Base-by-base conservation (phyloP, 257 asterid species). In the Rehmannia glutinosa region DNA sequence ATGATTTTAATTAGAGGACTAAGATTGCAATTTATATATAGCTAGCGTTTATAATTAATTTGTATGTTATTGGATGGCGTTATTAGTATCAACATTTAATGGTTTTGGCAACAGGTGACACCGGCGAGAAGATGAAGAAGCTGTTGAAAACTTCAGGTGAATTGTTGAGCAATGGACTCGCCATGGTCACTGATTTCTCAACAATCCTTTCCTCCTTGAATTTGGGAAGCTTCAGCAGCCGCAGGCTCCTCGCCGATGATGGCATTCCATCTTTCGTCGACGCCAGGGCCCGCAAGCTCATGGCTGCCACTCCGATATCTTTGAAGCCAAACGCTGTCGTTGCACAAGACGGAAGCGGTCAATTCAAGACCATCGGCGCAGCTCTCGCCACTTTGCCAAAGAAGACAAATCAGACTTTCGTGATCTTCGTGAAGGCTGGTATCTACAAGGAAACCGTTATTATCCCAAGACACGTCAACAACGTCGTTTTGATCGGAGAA, bases 291-390 rank as follows among this genome's bases (percentile, higher is more conserved):
- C 66, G 93, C 42, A 73, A 23, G 66, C 78, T 86, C 35, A 78
- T 86, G 69, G 71, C 74, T 52, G 78, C 62, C 7, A 13, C 52
- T 0, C 50, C 71, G 1, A 66, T 68, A 0, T 23, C 49, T 0
- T 5, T 46, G 52, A 83, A 71, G 62, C 79, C 90, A 0, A 80
- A 75, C 3, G 84, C 51, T 0, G 77, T 77, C 42, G 97, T 88
- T 68, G 90, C 96, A 1, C 74, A 42, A 13, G 97, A 91, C 67
- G 96, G 96, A 0, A 82, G 85, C 42, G 95, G 96, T 0, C 58
- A 78, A 4, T 84, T 32, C 49, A 80, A 58, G 76, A 77, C 88
- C 42, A 85, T 90, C 30, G 39, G 36, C 0, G 90, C 47, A 0
- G 97, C 95, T 6, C 16, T 87, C 5, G 67, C 57, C 4, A 55